Conservation (phyloP, 306 rosid genomes). For the Myrica gale region DNA sequence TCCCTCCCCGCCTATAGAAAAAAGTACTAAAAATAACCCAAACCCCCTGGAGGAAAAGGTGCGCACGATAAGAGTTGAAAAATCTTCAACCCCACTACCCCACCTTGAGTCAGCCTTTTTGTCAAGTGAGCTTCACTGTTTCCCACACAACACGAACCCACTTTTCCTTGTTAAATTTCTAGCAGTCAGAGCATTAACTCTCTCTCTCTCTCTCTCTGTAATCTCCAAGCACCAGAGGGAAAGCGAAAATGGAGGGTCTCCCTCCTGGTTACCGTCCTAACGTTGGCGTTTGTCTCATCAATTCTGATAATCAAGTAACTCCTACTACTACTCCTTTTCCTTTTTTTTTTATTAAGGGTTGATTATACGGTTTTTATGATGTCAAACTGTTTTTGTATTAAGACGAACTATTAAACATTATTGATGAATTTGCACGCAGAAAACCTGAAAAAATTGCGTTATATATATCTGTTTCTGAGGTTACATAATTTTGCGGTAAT, state of each 20-base stretch:
- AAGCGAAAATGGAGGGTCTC: slow-evolving; percentile 73
- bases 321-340: neutral
- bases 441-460: neutral
- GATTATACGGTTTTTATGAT: neutral
- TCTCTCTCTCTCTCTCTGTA: slow-evolving; percentile 11
- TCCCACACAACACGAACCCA: slow-evolving; percentile 33
- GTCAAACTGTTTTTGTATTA: neutral
- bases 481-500: neutral
- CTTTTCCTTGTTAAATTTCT: slow-evolving; percentile 8
- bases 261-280: slow-evolving; percentile 96
- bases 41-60: slow-evolving; percentile 7
- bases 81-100: slow-evolving; percentile 31
- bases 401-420: neutral
- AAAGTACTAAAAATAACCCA: neutral
- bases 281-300: slow-evolving; percentile 97
- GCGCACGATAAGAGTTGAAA: slow-evolving; percentile 39
- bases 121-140: slow-evolving; percentile 52
- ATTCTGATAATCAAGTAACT: slow-evolving; percentile 66
- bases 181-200: slow-evolving; percentile 18
- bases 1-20: neutral
- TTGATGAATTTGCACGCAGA: neutral
- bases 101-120: slow-evolving; percentile 24
- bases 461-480: neutral
- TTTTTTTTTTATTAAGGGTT: neutral
- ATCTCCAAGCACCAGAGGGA: neutral